Evolutionary conservation across 2,329 filamentous ascomycete genomes (phyloP).

Genomic region (Arthrobotrys conoides): DNA sequence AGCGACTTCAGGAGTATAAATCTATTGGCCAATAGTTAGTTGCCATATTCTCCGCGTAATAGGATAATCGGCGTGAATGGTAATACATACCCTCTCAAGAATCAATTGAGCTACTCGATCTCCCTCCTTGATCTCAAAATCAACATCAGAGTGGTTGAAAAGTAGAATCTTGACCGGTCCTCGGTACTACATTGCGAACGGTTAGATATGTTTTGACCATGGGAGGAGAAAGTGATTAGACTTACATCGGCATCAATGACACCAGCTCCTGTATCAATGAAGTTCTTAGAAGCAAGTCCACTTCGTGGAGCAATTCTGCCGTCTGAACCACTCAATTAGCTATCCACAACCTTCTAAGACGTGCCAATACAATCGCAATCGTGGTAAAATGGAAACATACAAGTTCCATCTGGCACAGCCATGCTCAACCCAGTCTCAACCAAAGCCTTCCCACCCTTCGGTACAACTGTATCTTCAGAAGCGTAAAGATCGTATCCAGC

Average conservation of each 20-base stretch:
- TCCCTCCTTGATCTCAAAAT: slow-evolving; percentile 77
- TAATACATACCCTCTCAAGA: slow-evolving; percentile 78
- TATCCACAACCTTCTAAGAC: neutral
- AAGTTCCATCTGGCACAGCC: slow-evolving; percentile 89
- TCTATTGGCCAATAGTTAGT: slow-evolving; percentile 72
- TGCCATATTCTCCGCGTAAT: no score
- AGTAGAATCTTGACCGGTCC: slow-evolving; percentile 94
- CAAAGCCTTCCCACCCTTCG: slow-evolving; percentile 84
- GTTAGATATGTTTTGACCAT: neutral
- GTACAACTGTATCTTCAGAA: slow-evolving; percentile 79
- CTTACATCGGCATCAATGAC: slow-evolving; percentile 89
- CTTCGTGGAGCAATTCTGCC: slow-evolving; percentile 47
- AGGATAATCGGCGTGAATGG: slow-evolving; percentile 23
- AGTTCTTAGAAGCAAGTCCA: slow-evolving; percentile 85
- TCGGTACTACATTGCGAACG: slow-evolving; percentile 73
- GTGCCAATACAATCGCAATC: neutral
- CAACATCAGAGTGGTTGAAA: slow-evolving; percentile 79
- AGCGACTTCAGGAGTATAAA: slow-evolving; percentile 91
- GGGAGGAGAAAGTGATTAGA: neutral
- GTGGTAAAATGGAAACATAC: slow-evolving; percentile 71
- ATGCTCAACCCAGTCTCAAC: slow-evolving; percentile 94
- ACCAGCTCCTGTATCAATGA: slow-evolving; percentile 94
- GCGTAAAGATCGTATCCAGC: slow-evolving; percentile 96
- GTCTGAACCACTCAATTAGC: slow-evolving; percentile 44
- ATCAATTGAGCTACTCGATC: slow-evolving; percentile 95